Evolutionary conservation across 306 rosid species (phyloP).

Genomic region (Gynostemma pentaphyllum): DNA sequence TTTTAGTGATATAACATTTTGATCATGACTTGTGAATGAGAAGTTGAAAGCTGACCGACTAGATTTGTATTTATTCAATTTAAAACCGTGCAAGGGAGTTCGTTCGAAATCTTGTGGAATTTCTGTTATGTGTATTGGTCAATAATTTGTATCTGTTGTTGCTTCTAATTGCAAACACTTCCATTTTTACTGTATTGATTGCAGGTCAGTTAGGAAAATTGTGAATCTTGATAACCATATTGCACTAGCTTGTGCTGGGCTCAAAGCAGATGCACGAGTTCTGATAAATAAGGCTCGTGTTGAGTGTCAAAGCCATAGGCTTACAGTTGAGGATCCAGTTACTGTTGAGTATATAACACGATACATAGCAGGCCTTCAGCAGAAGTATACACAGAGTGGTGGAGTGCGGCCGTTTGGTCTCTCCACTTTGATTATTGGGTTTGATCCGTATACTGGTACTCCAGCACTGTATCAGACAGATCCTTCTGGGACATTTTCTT

Average conservation of each 20-base stretch:
- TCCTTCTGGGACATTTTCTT: conserved; percentile 95
- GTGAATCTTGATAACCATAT: conserved; percentile 46
- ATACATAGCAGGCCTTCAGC: conserved; percentile 94
- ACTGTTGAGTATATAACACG: conserved; percentile 93
- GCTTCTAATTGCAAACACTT: too few relatives aligned
- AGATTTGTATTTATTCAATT: too few relatives aligned
- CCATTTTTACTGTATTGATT: conserved; percentile 7
- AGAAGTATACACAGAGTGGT: conserved; percentile 97
- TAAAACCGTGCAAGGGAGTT: too few relatives aligned
- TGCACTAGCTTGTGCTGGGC: conserved; percentile 95
- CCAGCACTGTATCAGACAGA: conserved; percentile 90
- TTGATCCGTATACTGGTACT: conserved; percentile 62
- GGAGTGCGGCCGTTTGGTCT: conserved; percentile 98
- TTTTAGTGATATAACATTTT: too few relatives aligned
- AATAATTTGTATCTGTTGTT: too few relatives aligned
- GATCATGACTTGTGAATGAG: too few relatives aligned
- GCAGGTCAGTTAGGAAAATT: conserved; percentile 46
- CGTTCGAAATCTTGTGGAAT: too few relatives aligned
- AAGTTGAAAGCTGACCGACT: too few relatives aligned
- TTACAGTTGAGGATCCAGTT: conserved; percentile 90
- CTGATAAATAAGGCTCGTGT: conserved; percentile 76
- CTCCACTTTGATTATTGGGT: conserved; percentile 85
- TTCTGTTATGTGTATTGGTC: too few relatives aligned
- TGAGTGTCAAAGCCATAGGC: conserved; percentile 92
- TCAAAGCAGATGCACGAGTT: conserved; percentile 96